Evolutionary conservation across 2,329 filamentous ascomycete species (phyloP).

Genomic region (Penicillium sp.): DNA sequence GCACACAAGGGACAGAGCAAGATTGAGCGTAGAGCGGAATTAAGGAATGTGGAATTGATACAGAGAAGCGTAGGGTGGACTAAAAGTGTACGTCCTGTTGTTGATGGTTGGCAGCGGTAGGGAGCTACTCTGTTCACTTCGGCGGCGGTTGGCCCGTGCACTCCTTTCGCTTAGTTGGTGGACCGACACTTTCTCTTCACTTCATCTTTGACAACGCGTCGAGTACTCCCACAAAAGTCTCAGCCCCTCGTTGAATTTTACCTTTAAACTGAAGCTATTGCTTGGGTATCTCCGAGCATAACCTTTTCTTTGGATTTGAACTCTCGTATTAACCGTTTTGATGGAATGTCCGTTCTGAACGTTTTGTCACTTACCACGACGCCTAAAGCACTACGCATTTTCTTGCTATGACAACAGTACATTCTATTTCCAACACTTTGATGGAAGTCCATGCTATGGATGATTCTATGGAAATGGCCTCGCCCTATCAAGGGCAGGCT

Average conservation of each 20-base stretch:
- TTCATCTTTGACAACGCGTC: slow-evolving; percentile 9
- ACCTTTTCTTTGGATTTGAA: not conserved
- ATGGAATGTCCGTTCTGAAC: slow-evolving; percentile 15
- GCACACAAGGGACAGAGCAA: not conserved
- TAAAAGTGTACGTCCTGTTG: slow-evolving; percentile 14
- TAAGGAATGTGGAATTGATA: not conserved
- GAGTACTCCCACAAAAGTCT: not conserved
- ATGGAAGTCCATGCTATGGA: slow-evolving; percentile 41
- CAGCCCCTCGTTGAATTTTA: not conserved
- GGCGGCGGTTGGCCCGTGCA: slow-evolving; percentile 33
- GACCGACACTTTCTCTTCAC: slow-evolving; percentile 11
- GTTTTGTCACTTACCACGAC: slow-evolving; percentile 18
- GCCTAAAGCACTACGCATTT: slow-evolving; percentile 12
- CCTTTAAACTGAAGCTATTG: not conserved
- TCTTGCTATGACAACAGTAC: slow-evolving; percentile 35
- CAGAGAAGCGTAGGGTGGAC: slow-evolving; percentile 18
- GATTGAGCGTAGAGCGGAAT: not conserved
- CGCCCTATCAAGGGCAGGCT: slow-evolving; percentile 40
- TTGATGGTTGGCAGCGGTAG: slow-evolving; percentile 20
- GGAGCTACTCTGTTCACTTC: slow-evolving; percentile 43
- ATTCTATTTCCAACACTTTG: slow-evolving; percentile 29
- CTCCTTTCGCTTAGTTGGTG: slow-evolving; percentile 38
- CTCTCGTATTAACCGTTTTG: slow-evolving; percentile 1
- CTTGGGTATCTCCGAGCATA: not conserved
- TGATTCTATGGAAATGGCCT: slow-evolving; percentile 46